These are phyloP conservation scores for Dactylellina sp. DNA, from an alignment of 2,329 filamentous ascomycete species.

Conservation along the genomic window DNA sequence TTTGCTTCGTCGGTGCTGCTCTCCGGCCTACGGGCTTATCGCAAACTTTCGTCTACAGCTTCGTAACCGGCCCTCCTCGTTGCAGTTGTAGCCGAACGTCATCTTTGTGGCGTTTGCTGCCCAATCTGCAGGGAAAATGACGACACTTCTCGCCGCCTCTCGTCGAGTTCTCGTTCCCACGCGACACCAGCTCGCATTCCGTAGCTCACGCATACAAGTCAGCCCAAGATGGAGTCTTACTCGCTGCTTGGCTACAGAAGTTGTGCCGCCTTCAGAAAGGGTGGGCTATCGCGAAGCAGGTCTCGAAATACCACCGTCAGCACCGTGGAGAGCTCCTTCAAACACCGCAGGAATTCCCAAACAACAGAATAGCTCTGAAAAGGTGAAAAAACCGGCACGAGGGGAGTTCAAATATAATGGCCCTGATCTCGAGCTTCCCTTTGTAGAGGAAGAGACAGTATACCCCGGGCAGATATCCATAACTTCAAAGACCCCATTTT, in stretches of 20 bases:
- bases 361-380: no score
- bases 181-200: constrained; percentile 39
- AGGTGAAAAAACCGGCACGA: background rate
- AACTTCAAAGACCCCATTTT: constrained; percentile 4
- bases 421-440: constrained; percentile 21
- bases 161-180: constrained; percentile 31
- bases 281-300: background rate
- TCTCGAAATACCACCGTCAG: background rate
- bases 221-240: constrained; percentile 23
- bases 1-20: background rate
- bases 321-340: no score
- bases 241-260: constrained; percentile 13
- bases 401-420: background rate
- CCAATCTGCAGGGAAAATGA: constrained; percentile 35
- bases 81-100: constrained; percentile 1
- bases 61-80: background rate
- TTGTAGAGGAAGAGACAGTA: constrained; percentile 13
- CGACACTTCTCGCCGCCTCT: constrained; percentile 46
- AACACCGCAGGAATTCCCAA: no score
- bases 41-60: background rate
- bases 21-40: background rate
- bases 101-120: constrained; percentile 43
- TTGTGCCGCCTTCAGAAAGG: background rate
- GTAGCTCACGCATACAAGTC: constrained; percentile 8
- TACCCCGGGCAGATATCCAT: constrained; percentile 26